These are phyloP conservation scores for Fusarium sp. DNA, from an alignment of 2,329 filamentous ascomycete genomes.

Conservation along the genomic window DNA sequence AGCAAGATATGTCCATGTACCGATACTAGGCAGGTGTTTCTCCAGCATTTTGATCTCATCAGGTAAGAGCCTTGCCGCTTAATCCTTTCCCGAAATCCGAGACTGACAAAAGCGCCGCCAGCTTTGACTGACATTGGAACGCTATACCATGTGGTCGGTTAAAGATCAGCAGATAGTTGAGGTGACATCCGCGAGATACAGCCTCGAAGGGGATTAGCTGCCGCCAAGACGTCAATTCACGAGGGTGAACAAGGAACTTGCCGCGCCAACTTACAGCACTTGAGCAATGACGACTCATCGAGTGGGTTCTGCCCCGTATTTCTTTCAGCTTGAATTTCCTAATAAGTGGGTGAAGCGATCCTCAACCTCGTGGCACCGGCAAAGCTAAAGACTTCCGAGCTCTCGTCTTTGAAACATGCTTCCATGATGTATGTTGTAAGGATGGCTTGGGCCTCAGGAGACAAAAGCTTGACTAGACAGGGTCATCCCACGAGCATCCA, in stretches of 20 bases:
- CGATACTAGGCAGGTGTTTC: slow-evolving; percentile 5
- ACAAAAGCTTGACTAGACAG: slow-evolving; percentile 18
- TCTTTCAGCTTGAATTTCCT: slow-evolving; percentile 25
- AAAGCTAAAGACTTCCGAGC: slow-evolving; percentile 18
- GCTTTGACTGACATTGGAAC: slow-evolving; percentile 10
- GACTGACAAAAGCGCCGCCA: slow-evolving; percentile 7
- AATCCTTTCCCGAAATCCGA: background rate
- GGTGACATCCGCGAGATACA: slow-evolving; percentile 13
- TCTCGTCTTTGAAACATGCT: slow-evolving; percentile 21
- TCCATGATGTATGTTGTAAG: background rate
- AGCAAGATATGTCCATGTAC: slow-evolving; percentile 13
- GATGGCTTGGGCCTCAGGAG: slow-evolving; percentile 4
- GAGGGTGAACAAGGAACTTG: slow-evolving; percentile 13
- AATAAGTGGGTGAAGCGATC: slow-evolving; percentile 35
- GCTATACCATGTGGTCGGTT: slow-evolving; percentile 14
- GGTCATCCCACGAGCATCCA: background rate
- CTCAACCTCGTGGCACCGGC: slow-evolving; percentile 42
- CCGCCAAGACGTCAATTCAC: slow-evolving; percentile 8
- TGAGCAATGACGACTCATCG: slow-evolving; percentile 1
- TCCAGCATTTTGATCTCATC: slow-evolving; percentile 22
- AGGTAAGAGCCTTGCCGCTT: slow-evolving; percentile 7
- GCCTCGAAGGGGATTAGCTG: slow-evolving; percentile 22
- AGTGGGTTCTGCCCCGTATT: slow-evolving; percentile 28
- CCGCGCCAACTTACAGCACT: slow-evolving; percentile 1
- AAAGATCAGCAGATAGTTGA: slow-evolving; percentile 6